Evolutionary conservation across 1,284 basidiomycete genomes (phyloP), one percentile per base, ranked within the genome.

Genomic region (Coniferiporia weirii): DNA sequence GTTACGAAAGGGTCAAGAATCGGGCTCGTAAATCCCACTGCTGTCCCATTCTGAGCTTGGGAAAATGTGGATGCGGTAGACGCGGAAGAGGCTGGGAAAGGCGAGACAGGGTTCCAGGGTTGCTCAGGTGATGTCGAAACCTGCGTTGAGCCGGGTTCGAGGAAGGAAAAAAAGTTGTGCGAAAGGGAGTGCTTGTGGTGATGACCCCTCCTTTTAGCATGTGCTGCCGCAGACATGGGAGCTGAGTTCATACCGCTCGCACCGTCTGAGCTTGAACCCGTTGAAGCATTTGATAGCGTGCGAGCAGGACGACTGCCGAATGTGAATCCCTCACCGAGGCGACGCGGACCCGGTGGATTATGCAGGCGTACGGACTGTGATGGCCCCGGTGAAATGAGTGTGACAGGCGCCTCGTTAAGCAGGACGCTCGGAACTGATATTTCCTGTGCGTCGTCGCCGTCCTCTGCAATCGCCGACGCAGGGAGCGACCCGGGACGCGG

Each of bases 161-260:
- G 81, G 67, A 92, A 93, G 0, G 89, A 89, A 75, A 96, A 96
- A 73, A 96, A 94, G 69, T 92, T 94, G 72, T 96, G 94, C 0
- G 93, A 96, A 22, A 95, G 72, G 0, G 93, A 97, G 72, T 96
- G 94, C 68, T 93, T 91, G 69, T 97, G 95, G 72, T 95, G 93
- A 68, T 95, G 93, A 0, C 91, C 91, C 56, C 88, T 76, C 40
- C 88, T 78, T 17, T 81, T 76, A 20, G 78, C 69, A 15, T 72
- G 69, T 43, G 74, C 73, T 6, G 68, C 65, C 3, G 71, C 68
- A 5, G 71, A 60, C 0, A 71, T 64, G 7, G 38, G 38, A 12
- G 15, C 38, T 7, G 59, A 56, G 40, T 56, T 68, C 36, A 44
- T 46, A 17, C 63, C 15, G 61, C 64, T 32, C 65, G 63, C 59